phyloP scores from a whole-genome alignment of 2,329 filamentous ascomycete species.

The Fusarium anthophilum region DNA sequence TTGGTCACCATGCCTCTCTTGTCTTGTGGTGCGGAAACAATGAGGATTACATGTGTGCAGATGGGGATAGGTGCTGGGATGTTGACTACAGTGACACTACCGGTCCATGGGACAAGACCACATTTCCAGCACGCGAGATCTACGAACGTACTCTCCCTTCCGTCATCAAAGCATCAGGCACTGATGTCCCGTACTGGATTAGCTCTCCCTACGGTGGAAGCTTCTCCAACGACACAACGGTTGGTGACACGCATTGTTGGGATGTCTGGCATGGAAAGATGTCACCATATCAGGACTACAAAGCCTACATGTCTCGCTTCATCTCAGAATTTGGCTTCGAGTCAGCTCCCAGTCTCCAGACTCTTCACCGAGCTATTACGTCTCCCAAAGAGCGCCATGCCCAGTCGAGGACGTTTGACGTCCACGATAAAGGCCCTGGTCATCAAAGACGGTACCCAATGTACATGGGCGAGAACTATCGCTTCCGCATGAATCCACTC shows the following conservation, averaged over 20 bases:
- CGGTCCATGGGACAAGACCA: slow-evolving; percentile 4
- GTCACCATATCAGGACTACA: slow-evolving; percentile 7
- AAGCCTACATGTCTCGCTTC: neutral
- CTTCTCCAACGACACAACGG: neutral
- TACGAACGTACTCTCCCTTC: neutral
- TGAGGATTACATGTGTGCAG: slow-evolving; percentile 10
- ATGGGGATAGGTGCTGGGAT: slow-evolving; percentile 1
- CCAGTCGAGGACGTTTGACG: neutral
- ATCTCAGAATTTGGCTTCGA: neutral
- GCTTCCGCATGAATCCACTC: neutral
- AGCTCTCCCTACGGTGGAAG: neutral
- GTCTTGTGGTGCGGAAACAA: slow-evolving; percentile 3
- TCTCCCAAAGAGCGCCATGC: neutral
- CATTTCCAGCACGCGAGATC: neutral
- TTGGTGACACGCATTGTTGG: slow-evolving; percentile 3
- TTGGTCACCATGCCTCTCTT: slow-evolving; percentile 1
- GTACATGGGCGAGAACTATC: slow-evolving; percentile 15
- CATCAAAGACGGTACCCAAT: slow-evolving; percentile 1
- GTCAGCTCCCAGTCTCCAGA: neutral
- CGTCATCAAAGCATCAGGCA: neutral
- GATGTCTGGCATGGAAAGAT: slow-evolving; percentile 5
- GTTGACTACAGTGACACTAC: slow-evolving; percentile 1
- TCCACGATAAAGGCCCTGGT: neutral
- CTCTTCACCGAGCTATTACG: neutral
- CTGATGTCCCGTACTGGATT: neutral